phyloP scores from a whole-genome alignment of 495 filamentous ascomycete species.

The Neurospora tetraspora region DNA sequence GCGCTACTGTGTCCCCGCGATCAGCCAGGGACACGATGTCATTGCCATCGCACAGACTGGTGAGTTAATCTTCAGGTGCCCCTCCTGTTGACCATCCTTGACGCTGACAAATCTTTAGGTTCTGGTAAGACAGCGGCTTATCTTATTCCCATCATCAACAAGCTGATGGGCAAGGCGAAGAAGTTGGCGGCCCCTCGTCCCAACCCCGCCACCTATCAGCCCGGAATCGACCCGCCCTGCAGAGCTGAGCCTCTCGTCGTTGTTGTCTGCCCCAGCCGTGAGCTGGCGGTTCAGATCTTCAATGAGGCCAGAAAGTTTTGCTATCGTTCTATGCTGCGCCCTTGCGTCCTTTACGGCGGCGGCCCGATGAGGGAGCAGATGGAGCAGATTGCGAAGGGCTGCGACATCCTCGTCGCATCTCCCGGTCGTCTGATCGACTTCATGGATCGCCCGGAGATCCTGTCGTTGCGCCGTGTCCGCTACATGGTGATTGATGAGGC shows the following conservation, averaged over 20 bases:
- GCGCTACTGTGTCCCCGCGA: constrained; percentile 67
- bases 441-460: constrained; percentile 52
- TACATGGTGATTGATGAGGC: constrained; percentile 90
- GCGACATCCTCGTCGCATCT: constrained; percentile 80
- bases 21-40: constrained; percentile 62
- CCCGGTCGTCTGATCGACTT: constrained; percentile 81
- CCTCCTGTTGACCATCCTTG: neutral
- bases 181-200: constrained; percentile 71
- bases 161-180: constrained; percentile 88
- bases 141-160: constrained; percentile 77
- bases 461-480: constrained; percentile 68
- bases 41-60: constrained; percentile 89
- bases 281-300: constrained; percentile 89
- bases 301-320: constrained; percentile 15
- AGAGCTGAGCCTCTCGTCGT: constrained; percentile 79
- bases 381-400: constrained; percentile 66
- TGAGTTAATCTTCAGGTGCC: constrained; percentile 31
- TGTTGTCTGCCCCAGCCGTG: constrained; percentile 76
- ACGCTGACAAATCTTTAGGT: constrained; percentile 39
- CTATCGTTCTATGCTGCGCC: constrained; percentile 29
- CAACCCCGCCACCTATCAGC: constrained; percentile 30
- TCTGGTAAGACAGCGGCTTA: constrained; percentile 95
- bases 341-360: constrained; percentile 86
- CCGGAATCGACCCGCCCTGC: constrained; percentile 37
- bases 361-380: constrained; percentile 55